Evolutionary conservation across 139 green algal genomes (phyloP), one percentile per base, ranked within the genome.

Genomic region (Chlorella vulgaris): DNA sequence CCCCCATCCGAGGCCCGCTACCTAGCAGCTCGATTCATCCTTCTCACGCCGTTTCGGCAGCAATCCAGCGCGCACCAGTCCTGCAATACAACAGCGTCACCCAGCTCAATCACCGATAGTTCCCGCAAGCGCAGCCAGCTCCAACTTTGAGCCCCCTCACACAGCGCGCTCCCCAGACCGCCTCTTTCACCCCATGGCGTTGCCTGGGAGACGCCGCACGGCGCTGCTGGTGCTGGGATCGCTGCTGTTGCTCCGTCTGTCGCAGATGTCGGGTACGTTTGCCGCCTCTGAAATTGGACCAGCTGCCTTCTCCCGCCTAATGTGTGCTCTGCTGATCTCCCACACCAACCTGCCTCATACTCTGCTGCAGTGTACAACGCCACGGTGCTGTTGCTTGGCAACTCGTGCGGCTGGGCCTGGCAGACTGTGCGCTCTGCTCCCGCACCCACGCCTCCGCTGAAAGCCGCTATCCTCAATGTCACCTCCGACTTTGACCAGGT

Each of bases 401-500:
- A 50, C 26, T 55, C 68, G 47, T 80, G 43, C 47, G 33, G 73
- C 28, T 78, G 43, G 47, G 35, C 35, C 0, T 84, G 47, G 63
- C 13, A 28, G 33, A 28, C 31, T 18, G 29, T 47, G 38, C 36
- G 53, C 50, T 21, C 29, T 5, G 38, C 58, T 10, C 80, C 47
- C 21, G 28, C 53, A 13, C 39, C 80, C 35, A 36, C n/a, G 6
- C 35, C 69, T 3, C 69, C 76, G 31, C 35, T 85, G 33, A 76
- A 71, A 43, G 70, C 42, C 7, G 39, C 83, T 31, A 85, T 88
- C 18, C 71, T 65, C 42, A 88, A 88, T 24, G 83, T 88, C 24
- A 88, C 83, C 0, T 62, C 33, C 39, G 78, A 85, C 21, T 88
- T 79, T 33, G 55, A 81, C 24, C 55, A 82, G 81, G 81, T 70